Evolutionary conservation across 805 yeast genomes (phyloP).

Genomic region (Hanseniaspora nectarophila): DNA sequence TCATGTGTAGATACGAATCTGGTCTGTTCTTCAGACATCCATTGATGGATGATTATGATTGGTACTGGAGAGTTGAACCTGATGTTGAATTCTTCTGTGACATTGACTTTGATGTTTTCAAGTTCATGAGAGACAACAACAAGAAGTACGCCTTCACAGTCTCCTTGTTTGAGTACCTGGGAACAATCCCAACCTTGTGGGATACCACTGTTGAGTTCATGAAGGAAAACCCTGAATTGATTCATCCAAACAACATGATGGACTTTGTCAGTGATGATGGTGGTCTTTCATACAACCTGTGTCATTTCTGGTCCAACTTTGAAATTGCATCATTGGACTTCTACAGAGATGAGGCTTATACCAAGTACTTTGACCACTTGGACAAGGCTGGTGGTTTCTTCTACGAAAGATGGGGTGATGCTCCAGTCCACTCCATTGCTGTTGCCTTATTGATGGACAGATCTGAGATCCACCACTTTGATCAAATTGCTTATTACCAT

Average conservation of each 20-base stretch:
- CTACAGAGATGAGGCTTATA: slow-evolving; percentile 64
- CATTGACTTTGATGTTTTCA: slow-evolving; percentile 66
- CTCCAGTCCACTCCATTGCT: slow-evolving; percentile 83
- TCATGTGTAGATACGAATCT: slow-evolving; percentile 86
- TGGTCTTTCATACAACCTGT: slow-evolving; percentile 61
- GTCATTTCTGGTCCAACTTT: slow-evolving; percentile 88
- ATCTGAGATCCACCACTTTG: slow-evolving; percentile 65
- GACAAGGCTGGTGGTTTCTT: slow-evolving; percentile 84
- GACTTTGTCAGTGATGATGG: slow-evolving; percentile 61
- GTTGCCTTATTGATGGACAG: slow-evolving; percentile 65
- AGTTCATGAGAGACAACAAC: slow-evolving; percentile 65
- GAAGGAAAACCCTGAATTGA: slow-evolving; percentile 44
- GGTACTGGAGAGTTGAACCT: slow-evolving; percentile 94
- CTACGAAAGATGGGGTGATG: slow-evolving; percentile 92
- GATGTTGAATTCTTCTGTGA: slow-evolving; percentile 72
- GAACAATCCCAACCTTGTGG: slow-evolving; percentile 71
- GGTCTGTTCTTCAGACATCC: slow-evolving; percentile 81
- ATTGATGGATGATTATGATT: slow-evolving; percentile 61
- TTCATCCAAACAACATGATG: slow-evolving; percentile 52
- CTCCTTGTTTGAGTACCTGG: slow-evolving; percentile 59
- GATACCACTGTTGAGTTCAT: slow-evolving; percentile 52
- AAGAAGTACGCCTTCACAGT: slow-evolving; percentile 70
- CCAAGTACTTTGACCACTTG: slow-evolving; percentile 56
- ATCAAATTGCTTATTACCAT: slow-evolving; percentile 76
- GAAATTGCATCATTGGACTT: slow-evolving; percentile 65